Conservation (phyloP, 2,329 filamentous ascomycete species). For the Decorospora gaudefroyi region DNA sequence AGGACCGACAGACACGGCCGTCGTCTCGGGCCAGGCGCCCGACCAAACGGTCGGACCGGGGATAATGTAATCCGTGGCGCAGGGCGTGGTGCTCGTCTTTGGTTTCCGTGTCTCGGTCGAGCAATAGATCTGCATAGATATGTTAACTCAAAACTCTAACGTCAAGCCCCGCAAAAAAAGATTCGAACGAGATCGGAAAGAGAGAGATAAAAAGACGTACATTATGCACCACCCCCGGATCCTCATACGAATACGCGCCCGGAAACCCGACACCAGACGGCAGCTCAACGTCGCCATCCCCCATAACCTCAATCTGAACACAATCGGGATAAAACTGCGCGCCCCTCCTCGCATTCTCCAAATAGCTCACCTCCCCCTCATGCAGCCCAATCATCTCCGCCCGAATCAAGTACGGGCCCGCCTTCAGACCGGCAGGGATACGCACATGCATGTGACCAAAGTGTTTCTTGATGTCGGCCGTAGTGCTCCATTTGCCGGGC, state of each 20-base stretch:
- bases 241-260: slow-evolving; percentile 46
- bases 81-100: slow-evolving; percentile 29
- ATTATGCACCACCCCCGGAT: slow-evolving; percentile 46
- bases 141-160: background rate
- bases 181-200: no score
- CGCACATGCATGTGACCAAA: slow-evolving; percentile 37
- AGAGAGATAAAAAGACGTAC: slow-evolving; percentile 21
- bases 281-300: slow-evolving; percentile 35
- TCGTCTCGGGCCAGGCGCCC: slow-evolving; percentile 42
- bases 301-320: slow-evolving; percentile 49
- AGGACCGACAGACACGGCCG: slow-evolving; percentile 36
- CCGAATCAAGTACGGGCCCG: slow-evolving; percentile 50
- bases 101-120: slow-evolving; percentile 40
- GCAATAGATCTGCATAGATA: slow-evolving; percentile 40
- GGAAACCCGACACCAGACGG: slow-evolving; percentile 53
- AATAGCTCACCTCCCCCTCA: slow-evolving; percentile 42
- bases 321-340: slow-evolving; percentile 53
- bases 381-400: slow-evolving; percentile 53
- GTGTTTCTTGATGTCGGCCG: slow-evolving; percentile 30
- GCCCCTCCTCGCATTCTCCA: slow-evolving; percentile 30
- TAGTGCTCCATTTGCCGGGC: slow-evolving; percentile 45
- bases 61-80: slow-evolving; percentile 46
- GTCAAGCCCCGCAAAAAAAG: background rate
- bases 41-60: slow-evolving; percentile 49
- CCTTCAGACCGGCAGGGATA: slow-evolving; percentile 44